Conservation (phyloP, 371 early-diverging fungal genomes). For the Gilbertella persicaria region DNA sequence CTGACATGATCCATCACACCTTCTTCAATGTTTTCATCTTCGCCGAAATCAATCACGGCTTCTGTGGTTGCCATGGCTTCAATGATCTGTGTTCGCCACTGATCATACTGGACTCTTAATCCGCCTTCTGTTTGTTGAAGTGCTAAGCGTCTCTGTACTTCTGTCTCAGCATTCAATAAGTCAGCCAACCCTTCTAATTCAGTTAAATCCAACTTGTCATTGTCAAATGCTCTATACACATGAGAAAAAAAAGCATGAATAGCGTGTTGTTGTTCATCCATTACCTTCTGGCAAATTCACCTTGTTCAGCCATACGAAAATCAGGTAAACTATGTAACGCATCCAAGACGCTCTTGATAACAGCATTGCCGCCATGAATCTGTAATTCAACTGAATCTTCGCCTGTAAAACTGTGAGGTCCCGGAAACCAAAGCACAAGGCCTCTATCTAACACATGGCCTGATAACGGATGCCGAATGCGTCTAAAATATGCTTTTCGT, state of each 20-base stretch:
- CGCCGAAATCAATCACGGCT: slow-evolving; percentile 84
- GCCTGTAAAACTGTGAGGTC: slow-evolving; percentile 79
- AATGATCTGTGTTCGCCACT: slow-evolving; percentile 67
- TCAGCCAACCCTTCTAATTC: slow-evolving; percentile 81
- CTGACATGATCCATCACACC: slow-evolving; percentile 53
- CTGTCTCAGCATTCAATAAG: slow-evolving; percentile 82
- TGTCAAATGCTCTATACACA: slow-evolving; percentile 67
- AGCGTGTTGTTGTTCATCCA: not conserved
- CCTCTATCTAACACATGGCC: slow-evolving; percentile 60
- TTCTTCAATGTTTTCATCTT: slow-evolving; percentile 82
- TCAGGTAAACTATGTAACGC: slow-evolving; percentile 51
- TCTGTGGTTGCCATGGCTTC: slow-evolving; percentile 69
- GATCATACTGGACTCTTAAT: slow-evolving; percentile 60
- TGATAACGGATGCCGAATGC: slow-evolving; percentile 53
- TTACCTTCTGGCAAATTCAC: slow-evolving; percentile 75
- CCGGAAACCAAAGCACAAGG: slow-evolving; percentile 69
- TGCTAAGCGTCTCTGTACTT: slow-evolving; percentile 72
- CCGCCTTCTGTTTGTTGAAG: slow-evolving; percentile 77
- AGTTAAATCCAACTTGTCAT: slow-evolving; percentile 79
- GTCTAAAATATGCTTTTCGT: slow-evolving; percentile 52
- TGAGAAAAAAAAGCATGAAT: not conserved
- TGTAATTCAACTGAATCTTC: slow-evolving; percentile 83
- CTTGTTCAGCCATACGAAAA: slow-evolving; percentile 74
- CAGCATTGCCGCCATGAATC: slow-evolving; percentile 79
- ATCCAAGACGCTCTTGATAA: slow-evolving; percentile 59